Percentiles rank a stretch among this genome's conserved stretches.
phyloP scores from a whole-genome alignment of 257 asterid species.

The Salvia hispanica region DNA sequence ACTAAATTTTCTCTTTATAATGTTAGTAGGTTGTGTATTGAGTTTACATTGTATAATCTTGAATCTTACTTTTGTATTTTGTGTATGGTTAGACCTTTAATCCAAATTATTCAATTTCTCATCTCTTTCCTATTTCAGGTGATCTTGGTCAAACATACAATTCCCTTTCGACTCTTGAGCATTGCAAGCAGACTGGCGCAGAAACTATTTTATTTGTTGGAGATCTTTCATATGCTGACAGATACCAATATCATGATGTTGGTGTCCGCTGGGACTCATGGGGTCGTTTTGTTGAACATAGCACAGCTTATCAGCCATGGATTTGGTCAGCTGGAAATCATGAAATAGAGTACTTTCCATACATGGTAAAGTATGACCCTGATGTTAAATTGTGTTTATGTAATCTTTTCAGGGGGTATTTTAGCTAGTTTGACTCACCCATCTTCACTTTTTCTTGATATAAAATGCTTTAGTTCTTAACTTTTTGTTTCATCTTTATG shows the following conservation, averaged over 20 bases:
- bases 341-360: conserved; percentile 88
- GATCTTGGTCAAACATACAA: conserved; percentile 98
- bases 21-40: neutral
- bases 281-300: conserved; percentile 83
- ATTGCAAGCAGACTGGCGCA: conserved; percentile 69
- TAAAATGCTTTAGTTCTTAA: neutral
- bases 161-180: conserved; percentile 88
- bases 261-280: conserved; percentile 98
- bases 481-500: conserved; percentile 4
- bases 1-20: neutral
- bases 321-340: conserved; percentile 96
- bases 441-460: conserved; percentile 17
- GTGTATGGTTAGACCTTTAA: neutral
- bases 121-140: conserved; percentile 53
- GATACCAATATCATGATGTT: conserved; percentile 76
- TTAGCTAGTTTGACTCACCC: neutral
- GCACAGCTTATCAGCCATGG: conserved; percentile 93
- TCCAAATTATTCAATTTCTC: neutral
- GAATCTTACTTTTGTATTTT: neutral
- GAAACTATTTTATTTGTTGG: conserved; percentile 85
- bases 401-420: conserved; percentile 1
- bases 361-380: conserved; percentile 62
- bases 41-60: neutral
- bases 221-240: conserved; percentile 96
- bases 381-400: neutral